Evolutionary conservation across 2,329 filamentous ascomycete genomes (phyloP), one percentile per base, ranked within the genome.

Genomic region (Chalara sp.): DNA sequence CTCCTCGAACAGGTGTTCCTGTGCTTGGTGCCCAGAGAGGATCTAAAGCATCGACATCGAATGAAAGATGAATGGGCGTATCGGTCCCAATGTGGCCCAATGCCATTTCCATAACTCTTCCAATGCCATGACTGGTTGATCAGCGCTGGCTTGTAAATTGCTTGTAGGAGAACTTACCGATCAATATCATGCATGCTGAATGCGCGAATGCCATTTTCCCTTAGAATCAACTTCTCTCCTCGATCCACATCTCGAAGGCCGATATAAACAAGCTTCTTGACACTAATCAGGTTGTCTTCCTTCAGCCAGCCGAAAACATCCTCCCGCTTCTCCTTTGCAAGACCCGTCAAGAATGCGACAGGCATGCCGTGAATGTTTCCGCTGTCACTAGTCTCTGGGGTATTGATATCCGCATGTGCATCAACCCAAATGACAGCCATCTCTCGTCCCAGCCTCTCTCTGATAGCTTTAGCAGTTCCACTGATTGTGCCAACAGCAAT

Each of bases 171-270:
- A 46, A 66, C 78, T 62, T 74, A 89, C 86, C 81, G 79, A 70
- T 99, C 93, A 68, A 99, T 87, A 67, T 99, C 93, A 67, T 96
- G 93, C 93, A 99, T 99, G 72, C 86, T 92, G 65, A 97, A 99
- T 4, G 92, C 92, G 76, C 89, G 92, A 75, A 99, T 93, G 41
- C 86, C 85, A 64, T 97, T 76, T 58, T 97, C 89, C 52, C 85
- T 79, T 57, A 99, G 74, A 54, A 96, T 88, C 72, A 83, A 80
- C 84, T 96, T 97, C 83, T 99, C 93, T 41, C 83, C 88, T n/a
- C 80, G 71, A 67, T 99, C 93, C 32, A 97, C 90, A 66, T 97
- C 93, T 41, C 93, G 79, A 63, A 99, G 76, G 32, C 91, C 93
- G 67, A 99, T 99, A 72, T 99, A 99, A 33, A 99, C 93, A 53